Percentiles rank a stretch among this genome's conserved stretches.
phyloP scores from a whole-genome alignment of 805 yeast genomes.

The Candida cerambycidarum region DNA sequence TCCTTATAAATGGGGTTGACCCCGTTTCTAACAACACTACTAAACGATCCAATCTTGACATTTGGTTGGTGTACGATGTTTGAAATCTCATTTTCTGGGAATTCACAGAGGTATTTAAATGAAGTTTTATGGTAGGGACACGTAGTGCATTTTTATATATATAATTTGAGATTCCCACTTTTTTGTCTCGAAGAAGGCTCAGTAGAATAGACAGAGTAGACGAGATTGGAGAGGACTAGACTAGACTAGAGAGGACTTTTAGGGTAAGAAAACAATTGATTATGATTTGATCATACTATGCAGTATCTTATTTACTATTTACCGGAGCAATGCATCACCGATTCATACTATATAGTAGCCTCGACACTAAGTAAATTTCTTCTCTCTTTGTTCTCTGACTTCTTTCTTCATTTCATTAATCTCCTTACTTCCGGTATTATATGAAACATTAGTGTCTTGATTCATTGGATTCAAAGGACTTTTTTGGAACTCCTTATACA shows the following conservation, averaged over 20 bases:
- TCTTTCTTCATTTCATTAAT: conserved; percentile 46
- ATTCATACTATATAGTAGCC: no score
- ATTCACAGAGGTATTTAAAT: conserved; percentile 2
- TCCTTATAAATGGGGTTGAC: conserved; percentile 87
- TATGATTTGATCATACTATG: no score
- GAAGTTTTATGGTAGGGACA: conserved; percentile 1
- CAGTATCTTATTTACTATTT: not conserved
- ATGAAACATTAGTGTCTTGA: conserved; percentile 62
- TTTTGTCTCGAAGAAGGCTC: not conserved
- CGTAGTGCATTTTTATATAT: conserved; percentile 6
- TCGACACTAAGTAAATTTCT: conserved; percentile 9
- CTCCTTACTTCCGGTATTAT: conserved; percentile 60
- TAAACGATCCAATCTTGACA: conserved; percentile 56
- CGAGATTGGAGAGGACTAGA: no score
- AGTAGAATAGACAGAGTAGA: no score
- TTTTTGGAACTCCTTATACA: conserved; percentile 79
- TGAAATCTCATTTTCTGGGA: conserved; percentile 5
- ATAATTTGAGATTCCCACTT: conserved; percentile 2
- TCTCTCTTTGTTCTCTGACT: conserved; percentile 51
- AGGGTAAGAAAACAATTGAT: no score
- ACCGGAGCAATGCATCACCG: no score
- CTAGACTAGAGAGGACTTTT: not conserved
- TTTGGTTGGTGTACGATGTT: conserved; percentile 11
- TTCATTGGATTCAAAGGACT: conserved; percentile 82
- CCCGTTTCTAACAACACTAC: conserved; percentile 83